Evolutionary conservation across 2,329 filamentous ascomycete genomes (phyloP), one percentile per base, ranked within the genome.

Genomic region (Botryotinia narcissicola): DNA sequence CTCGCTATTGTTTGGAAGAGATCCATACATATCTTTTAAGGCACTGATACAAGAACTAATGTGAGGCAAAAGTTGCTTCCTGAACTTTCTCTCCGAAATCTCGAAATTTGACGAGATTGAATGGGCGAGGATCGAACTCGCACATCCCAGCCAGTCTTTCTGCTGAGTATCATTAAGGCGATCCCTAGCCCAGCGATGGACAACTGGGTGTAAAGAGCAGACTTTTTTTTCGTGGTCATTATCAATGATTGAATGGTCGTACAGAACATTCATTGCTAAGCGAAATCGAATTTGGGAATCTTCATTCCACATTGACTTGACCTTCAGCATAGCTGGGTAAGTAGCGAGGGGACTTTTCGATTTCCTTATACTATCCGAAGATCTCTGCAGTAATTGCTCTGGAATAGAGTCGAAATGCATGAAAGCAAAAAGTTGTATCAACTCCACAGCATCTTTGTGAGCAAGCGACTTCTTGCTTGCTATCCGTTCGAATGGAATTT

Each of bases 111-210:
- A 51, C 3, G 73, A 73, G 8, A 73, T 73, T 42, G 62, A 74
- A 35, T 66, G 64, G 54, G 73, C 73, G 48, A 74, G 63, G 6
- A 74, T 60, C 22, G 62, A 48, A 25, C 37, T 61, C 20, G 71
- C 35, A 44, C 32, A 59, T 59, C 54, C n/a, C 6, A 59, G 3
- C 54, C 54, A 59, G 16, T 32, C 29, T 59, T 59, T 59, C 29
- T 29, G 32, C 22, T 74, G 51, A 20, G 40, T 44, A 72, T 57
- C 61, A 3, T 25, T 40, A 57, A 82, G 75, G 18, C 81, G 76
- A 32, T 80, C 78, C 57, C 79, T 75, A 16, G 79, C 77, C 80
- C 81, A 82, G 32, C 70, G 71, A 72, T 83, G 79, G n/a, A 83
- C 77, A 32, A 82, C 75, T n/a, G 81, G 81, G 74, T 82, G 81